These are phyloP conservation scores for Erodium trifolium DNA, from an alignment of 441 rosid species.

Conservation along the genomic window DNA sequence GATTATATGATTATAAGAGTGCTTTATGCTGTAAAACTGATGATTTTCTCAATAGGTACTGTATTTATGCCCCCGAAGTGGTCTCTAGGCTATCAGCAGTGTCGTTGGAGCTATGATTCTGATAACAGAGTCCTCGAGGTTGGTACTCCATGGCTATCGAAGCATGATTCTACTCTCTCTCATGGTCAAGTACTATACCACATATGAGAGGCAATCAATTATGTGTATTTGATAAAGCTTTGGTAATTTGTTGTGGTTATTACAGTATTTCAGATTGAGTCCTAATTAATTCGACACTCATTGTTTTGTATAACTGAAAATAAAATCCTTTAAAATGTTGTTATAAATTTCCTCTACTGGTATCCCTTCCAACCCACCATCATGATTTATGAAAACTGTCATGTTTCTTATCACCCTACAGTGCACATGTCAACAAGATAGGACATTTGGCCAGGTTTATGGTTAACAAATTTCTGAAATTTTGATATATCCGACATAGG, in stretches of 20 bases:
- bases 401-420: not conserved
- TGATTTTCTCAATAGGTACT: constrained; percentile 43
- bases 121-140: constrained; percentile 78
- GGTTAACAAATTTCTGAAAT: not conserved
- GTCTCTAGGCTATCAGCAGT: constrained; percentile 95
- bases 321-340: constrained; percentile 11
- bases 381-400: constrained; percentile 7
- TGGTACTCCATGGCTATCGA: constrained; percentile 14
- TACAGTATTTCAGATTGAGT: constrained; percentile 6
- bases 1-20: not conserved
- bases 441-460: not conserved
- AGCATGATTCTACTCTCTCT: constrained; percentile 1
- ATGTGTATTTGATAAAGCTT: not conserved
- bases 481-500: not conserved
- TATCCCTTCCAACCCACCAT: not conserved
- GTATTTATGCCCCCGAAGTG: constrained; percentile 96
- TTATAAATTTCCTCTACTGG: not conserved
- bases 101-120: constrained; percentile 89
- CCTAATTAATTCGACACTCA: not conserved
- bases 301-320: constrained; percentile 2
- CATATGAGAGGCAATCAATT: not conserved
- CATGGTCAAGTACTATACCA: not conserved
- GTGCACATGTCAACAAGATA: not conserved
- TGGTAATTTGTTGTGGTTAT: not conserved
- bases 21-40: constrained; percentile 10